Conservation (phyloP, 2,329 filamentous ascomycete species). For the Trichoderma sp. region DNA sequence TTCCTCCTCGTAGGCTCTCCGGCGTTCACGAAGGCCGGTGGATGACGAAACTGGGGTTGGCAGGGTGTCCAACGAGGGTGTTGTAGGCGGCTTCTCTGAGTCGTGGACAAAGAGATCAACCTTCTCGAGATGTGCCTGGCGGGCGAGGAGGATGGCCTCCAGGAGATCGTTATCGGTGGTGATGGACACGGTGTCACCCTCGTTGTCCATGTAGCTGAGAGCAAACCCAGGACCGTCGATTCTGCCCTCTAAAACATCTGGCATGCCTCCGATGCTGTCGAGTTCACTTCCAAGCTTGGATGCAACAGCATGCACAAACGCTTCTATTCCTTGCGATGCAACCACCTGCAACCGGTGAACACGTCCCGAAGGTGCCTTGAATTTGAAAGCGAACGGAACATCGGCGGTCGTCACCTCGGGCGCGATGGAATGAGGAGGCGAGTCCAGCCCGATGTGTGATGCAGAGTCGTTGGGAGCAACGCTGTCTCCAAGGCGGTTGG, state of each 20-base stretch:
- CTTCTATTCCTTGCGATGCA: conserved; percentile 74
- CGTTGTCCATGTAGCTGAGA: conserved; percentile 92
- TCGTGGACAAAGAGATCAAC: conserved; percentile 97
- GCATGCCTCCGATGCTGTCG: conserved; percentile 77
- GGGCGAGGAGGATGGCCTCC: conserved; percentile 83
- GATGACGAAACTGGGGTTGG: conserved; percentile 49
- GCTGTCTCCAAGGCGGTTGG: conserved; percentile 72
- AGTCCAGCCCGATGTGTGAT: conserved; percentile 82
- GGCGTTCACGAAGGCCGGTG: conserved; percentile 49
- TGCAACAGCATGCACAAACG: conserved; percentile 73
- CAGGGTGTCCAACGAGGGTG: conserved; percentile 42
- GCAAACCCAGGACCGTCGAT: conserved; percentile 78
- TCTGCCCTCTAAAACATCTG: conserved; percentile 74
- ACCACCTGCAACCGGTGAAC: conserved; percentile 88
- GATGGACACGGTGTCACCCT: conserved; percentile 94
- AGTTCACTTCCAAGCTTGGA: conserved; percentile 83
- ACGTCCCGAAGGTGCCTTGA: conserved; percentile 93
- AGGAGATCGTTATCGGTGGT: conserved; percentile 91
- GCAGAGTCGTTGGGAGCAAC: conserved; percentile 92
- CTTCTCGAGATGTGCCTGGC: conserved; percentile 77
- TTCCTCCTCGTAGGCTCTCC: conserved; percentile 48
- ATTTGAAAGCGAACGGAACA: conserved; percentile 92
- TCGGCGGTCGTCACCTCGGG: conserved; percentile 62
- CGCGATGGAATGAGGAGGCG: conserved; percentile 65
- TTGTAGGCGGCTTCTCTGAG: conserved; percentile 81